Percentiles rank a stretch among this genome's conserved stretches.
Conservation (phyloP, 2,329 filamentous ascomycete species). For the Diaporthe vexans region DNA sequence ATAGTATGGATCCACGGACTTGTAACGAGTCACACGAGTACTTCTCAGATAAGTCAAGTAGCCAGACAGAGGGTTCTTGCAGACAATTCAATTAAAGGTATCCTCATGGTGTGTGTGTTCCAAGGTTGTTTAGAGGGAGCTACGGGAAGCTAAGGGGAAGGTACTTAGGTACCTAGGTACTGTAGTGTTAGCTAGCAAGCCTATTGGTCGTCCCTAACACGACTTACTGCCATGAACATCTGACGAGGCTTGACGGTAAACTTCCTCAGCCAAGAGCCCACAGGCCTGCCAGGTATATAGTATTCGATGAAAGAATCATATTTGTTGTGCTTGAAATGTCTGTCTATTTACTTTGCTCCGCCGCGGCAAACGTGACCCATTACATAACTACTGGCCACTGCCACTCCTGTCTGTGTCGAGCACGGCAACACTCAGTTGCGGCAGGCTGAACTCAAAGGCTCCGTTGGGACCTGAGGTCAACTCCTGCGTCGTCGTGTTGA, state of each 20-base stretch:
- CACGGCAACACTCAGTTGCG: conserved; percentile 68
- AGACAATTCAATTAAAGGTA: too few species aligned
- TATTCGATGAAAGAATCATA: background rate
- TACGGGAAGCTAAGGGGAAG: too few species aligned
- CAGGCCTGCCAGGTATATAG: background rate
- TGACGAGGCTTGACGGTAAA: background rate
- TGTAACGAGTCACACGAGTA: too few species aligned
- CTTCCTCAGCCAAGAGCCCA: background rate
- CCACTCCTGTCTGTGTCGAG: conserved; percentile 56
- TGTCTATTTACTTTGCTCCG: background rate
- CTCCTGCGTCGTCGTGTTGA: conserved; percentile 55
- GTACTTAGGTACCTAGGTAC: too few species aligned
- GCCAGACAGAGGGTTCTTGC: too few species aligned
- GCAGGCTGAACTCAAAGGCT: conserved; percentile 65
- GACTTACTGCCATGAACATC: too few species aligned
- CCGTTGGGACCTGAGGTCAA: conserved; percentile 61
- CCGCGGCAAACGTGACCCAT: background rate
- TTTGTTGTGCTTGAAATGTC: background rate
- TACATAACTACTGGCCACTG: background rate
- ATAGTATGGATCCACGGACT: background rate
- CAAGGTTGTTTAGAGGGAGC: too few species aligned
- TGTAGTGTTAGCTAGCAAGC: too few species aligned
- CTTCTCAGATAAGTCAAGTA: too few species aligned
- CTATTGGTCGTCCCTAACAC: too few species aligned
- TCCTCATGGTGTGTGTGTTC: too few species aligned